Evolutionary conservation across 495 filamentous ascomycete species (phyloP), one percentile per base, ranked within the genome.

Genomic region (Talaromyces ruber): DNA sequence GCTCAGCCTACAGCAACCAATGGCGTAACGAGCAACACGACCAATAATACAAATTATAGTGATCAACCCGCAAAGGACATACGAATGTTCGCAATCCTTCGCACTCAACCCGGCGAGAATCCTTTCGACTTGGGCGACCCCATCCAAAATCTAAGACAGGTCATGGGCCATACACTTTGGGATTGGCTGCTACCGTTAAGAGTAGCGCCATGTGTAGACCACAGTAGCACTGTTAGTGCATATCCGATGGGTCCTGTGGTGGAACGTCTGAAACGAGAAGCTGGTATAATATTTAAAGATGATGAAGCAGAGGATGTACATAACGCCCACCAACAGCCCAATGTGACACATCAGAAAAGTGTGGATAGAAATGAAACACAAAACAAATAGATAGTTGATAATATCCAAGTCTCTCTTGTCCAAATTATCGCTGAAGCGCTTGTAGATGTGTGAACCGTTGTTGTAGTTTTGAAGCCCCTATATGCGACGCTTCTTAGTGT

Each of bases 151-250:
- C 87, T 89, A 65, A 81, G 86, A 64, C 82, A 86, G 37, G 80
- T 95, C 9, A 87, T 96, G 82, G 91, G 91, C 6, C 76, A 81
- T 47, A 82, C 73, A n/a, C 60, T 83, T 9, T 63, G 81, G 50
- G 90, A 94, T 64, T 93, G 88, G 88, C 70, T 93, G 32, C 73
- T 95, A 14, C 89, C 90, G 6, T 67, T 93, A 52, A 84, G 79
- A 59, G 74, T 76, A 28, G 87, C 86, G 18, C 90, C 90, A 0
- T 91, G 86, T 62, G 69, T 74, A 4, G 74, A 80, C 30, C 83
- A 83, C 58, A 74, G 68, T 63, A 72, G 74, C 53, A 65, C 63
- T 18, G 77, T 79, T 59, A 79, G 78, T 62, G 70, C 74, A 29
- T 85, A 77, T 66, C 72, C 71, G 8, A 56, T 81, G 24, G 83